Conservation (phyloP, 352 stramenopile genomes). For the Phytophthora lateralis region DNA sequence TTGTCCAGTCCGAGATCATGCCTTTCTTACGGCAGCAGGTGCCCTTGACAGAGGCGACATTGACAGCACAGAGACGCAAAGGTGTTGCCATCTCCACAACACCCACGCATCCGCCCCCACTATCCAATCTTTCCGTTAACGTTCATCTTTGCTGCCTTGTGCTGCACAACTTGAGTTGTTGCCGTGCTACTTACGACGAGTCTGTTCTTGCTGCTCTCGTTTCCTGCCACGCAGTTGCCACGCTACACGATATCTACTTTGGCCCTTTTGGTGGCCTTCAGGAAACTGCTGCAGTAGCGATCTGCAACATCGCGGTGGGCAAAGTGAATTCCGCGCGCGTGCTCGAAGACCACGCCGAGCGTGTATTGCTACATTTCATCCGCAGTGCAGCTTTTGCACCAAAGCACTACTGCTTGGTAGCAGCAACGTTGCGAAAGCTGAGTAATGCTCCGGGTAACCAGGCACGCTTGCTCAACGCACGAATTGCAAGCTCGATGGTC, state of each 20-base stretch:
- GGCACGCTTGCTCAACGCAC: conserved; percentile 42
- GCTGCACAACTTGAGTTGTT: conserved; percentile 80
- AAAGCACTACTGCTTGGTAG: conserved; percentile 48
- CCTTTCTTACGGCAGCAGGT: conserved; percentile 56
- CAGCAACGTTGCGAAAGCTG: conserved; percentile 63
- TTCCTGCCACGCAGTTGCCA: conserved; percentile 42
- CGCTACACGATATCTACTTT: conserved; percentile 64
- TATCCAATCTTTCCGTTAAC: conserved; percentile 16
- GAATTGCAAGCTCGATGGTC: conserved; percentile 53
- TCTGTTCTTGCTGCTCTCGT: conserved; percentile 57
- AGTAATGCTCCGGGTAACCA: conserved; percentile 74
- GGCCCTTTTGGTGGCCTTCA: conserved; percentile 48
- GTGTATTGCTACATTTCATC: conserved; percentile 66
- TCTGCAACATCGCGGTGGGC: conserved; percentile 68
- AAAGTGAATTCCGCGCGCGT: conserved; percentile 72
- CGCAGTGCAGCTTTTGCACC: conserved; percentile 42
- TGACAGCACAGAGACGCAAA: conserved; percentile 21
- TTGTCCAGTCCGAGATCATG: conserved; percentile 66
- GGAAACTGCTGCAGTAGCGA: conserved; percentile 57
- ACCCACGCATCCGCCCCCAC: conserved; percentile 7
- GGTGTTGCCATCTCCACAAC: not conserved
- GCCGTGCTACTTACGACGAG: conserved; percentile 14
- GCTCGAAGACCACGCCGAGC: conserved; percentile 52
- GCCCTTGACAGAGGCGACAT: conserved; percentile 24
- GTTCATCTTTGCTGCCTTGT: conserved; percentile 67